Percentiles rank a stretch among this genome's conserved stretches.
These are phyloP conservation scores for Cocos nucifera DNA, from an alignment of 176 grass and related monocot species.

Conservation along the genomic window DNA sequence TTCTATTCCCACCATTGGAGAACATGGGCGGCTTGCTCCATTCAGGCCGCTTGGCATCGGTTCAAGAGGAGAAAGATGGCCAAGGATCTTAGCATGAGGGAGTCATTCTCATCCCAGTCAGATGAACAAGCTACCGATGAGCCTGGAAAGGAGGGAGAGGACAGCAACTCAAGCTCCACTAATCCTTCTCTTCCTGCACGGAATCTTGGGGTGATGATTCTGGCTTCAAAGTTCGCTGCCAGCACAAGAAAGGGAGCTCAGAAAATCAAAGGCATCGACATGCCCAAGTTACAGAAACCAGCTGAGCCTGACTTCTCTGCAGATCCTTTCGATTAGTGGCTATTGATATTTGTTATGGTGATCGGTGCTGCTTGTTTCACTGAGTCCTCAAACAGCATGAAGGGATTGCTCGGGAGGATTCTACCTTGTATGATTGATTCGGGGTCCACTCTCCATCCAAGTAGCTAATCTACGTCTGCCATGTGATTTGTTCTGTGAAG, in stretches of 20 bases:
- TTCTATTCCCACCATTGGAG: conserved; percentile 14
- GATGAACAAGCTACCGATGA: neutral
- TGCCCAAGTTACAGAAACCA: neutral
- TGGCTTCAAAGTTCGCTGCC: conserved; percentile 1
- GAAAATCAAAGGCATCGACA: neutral
- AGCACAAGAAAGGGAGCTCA: neutral
- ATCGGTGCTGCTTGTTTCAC: too few species aligned
- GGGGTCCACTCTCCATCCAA: too few species aligned
- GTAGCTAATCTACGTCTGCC: too few species aligned
- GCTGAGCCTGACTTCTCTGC: neutral
- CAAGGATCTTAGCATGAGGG: neutral
- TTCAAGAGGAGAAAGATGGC: conserved; percentile 7
- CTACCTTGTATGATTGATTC: too few species aligned
- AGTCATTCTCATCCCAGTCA: neutral
- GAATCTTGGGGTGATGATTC: conserved; percentile 1
- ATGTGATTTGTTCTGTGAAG: too few species aligned
- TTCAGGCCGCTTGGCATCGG: conserved; percentile 9
- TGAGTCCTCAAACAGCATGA: too few species aligned
- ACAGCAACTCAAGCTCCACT: neutral
- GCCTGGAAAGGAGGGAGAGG: neutral
- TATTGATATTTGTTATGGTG: neutral
- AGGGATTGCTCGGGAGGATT: too few species aligned
- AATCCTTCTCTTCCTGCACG: neutral
- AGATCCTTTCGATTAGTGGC: neutral
- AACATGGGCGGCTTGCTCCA: conserved; percentile 13